phyloP scores from a whole-genome alignment of 163 green algal species.

The Chloroidium sp. region DNA sequence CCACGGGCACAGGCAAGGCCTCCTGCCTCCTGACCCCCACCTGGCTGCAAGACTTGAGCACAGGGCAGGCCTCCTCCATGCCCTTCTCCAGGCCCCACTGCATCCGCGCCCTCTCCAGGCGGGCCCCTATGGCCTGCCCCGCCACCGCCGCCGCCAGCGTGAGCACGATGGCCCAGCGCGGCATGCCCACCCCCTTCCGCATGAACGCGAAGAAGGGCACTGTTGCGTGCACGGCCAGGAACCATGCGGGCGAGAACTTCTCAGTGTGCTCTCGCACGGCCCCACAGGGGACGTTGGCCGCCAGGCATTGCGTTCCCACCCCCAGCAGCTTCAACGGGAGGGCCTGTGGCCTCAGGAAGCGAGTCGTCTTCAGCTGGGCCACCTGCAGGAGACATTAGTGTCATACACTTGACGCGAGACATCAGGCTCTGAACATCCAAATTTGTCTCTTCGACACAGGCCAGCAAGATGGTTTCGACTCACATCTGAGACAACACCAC shows the following conservation, averaged over 20 bases:
- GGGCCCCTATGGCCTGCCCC: slow-evolving; percentile 60
- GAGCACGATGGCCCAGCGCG: slow-evolving; percentile 78
- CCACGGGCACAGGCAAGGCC: too few relatives aligned
- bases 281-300: slow-evolving; percentile 77
- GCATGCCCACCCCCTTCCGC: slow-evolving; percentile 89
- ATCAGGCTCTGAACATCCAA: too few relatives aligned
- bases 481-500: too few relatives aligned
- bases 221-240: slow-evolving; percentile 86
- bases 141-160: slow-evolving; percentile 73
- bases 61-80: too few relatives aligned
- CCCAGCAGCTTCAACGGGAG: background rate
- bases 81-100: too few relatives aligned
- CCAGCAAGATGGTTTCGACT: too few relatives aligned
- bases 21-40: too few relatives aligned
- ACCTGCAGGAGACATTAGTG: slow-evolving; percentile 44
- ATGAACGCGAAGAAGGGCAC: slow-evolving; percentile 91
- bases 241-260: slow-evolving; percentile 89
- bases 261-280: slow-evolving; percentile 71
- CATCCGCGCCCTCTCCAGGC: slow-evolving; percentile 36
- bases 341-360: background rate
- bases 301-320: background rate
- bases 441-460: too few relatives aligned
- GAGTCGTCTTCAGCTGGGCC: background rate
- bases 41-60: too few relatives aligned
- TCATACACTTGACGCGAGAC: too few relatives aligned